Percentiles rank a stretch among this genome's conserved stretches.
Evolutionary conservation across 192 early-diverging fungal species (phyloP).

Genomic region (Gaertneriomyces sp.): DNA sequence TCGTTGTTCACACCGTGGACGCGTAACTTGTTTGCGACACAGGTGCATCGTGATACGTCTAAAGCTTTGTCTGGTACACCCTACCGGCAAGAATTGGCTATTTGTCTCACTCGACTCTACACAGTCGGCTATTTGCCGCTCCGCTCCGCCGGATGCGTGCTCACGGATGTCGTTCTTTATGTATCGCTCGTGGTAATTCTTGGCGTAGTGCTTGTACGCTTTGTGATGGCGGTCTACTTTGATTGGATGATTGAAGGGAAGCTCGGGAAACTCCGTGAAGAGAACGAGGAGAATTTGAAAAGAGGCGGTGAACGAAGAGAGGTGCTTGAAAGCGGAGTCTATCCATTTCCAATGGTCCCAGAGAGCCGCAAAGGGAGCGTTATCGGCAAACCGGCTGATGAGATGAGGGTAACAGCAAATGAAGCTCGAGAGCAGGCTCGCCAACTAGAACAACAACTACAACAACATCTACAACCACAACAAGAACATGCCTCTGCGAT

Average conservation of each 20-base stretch:
- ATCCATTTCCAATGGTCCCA: constrained; percentile 29
- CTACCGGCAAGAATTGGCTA: constrained; percentile 12
- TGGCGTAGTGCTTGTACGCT: constrained; percentile 38
- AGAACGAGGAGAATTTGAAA: constrained; percentile 3
- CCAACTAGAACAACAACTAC: too few relatives aligned
- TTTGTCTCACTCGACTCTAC: constrained; percentile 31
- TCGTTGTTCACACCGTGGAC: constrained; percentile 18
- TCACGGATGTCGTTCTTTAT: constrained; percentile 36
- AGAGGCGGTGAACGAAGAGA: background rate
- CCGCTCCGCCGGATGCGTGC: constrained; percentile 31
- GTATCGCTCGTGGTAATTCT: constrained; percentile 39
- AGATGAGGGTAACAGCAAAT: background rate
- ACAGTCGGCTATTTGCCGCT: constrained; percentile 29
- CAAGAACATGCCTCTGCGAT: too few relatives aligned
- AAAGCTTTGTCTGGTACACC: constrained; percentile 13
- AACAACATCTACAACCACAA: too few relatives aligned
- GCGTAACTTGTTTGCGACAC: constrained; percentile 17
- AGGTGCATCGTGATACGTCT: constrained; percentile 26
- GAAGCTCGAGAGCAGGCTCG: too few relatives aligned
- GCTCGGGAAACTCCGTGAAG: constrained; percentile 63
- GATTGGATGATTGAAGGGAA: constrained; percentile 74
- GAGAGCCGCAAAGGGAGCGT: background rate
- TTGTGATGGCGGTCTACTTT: constrained; percentile 73
- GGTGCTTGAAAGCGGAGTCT: constrained; percentile 18
- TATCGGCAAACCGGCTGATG: background rate